phyloP scores from a whole-genome alignment of 2,329 filamentous ascomycete genomes.

The Paraphaeosphaeria sporulosa region DNA sequence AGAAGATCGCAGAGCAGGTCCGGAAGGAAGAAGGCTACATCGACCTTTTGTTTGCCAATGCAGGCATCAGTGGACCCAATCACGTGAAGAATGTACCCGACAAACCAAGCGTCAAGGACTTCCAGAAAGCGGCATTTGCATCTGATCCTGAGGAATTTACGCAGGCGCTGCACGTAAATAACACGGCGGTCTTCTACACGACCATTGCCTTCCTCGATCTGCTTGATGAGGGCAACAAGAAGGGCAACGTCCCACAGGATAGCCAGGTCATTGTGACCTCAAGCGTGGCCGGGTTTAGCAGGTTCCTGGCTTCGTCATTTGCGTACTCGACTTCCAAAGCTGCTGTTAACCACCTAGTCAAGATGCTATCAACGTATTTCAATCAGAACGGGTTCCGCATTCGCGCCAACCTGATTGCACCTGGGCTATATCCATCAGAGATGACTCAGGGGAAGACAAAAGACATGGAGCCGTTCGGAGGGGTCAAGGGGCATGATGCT shows the following conservation, averaged over 20 bases:
- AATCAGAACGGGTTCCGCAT: constrained; percentile 51
- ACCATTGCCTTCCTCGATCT: constrained; percentile 51
- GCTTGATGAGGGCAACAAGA: constrained; percentile 51
- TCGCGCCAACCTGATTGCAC: constrained; percentile 59
- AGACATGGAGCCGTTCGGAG: constrained; percentile 17
- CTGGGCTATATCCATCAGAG: constrained; percentile 48
- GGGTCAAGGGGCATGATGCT: neutral
- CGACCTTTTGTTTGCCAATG: constrained; percentile 35
- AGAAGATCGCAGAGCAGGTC: constrained; percentile 21
- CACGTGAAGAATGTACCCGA: constrained; percentile 25
- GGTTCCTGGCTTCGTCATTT: constrained; percentile 23
- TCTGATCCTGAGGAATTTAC: constrained; percentile 33
- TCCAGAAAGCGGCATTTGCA: constrained; percentile 2
- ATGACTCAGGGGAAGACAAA: constrained; percentile 20
- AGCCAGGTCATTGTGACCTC: constrained; percentile 33
- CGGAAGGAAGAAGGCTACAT: constrained; percentile 24
- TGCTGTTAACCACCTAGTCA: constrained; percentile 57
- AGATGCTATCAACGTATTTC: constrained; percentile 56
- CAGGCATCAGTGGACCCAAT: constrained; percentile 28
- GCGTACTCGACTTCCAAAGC: constrained; percentile 52
- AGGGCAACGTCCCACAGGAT: constrained; percentile 18
- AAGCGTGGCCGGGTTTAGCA: constrained; percentile 28
- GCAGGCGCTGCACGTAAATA: constrained; percentile 51
- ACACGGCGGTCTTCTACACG: constrained; percentile 52
- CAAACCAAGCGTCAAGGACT: constrained; percentile 21